These are phyloP conservation scores for Pestalotiopsis sp. DNA, from an alignment of 2,329 filamentous ascomycete species.

Conservation along the genomic window DNA sequence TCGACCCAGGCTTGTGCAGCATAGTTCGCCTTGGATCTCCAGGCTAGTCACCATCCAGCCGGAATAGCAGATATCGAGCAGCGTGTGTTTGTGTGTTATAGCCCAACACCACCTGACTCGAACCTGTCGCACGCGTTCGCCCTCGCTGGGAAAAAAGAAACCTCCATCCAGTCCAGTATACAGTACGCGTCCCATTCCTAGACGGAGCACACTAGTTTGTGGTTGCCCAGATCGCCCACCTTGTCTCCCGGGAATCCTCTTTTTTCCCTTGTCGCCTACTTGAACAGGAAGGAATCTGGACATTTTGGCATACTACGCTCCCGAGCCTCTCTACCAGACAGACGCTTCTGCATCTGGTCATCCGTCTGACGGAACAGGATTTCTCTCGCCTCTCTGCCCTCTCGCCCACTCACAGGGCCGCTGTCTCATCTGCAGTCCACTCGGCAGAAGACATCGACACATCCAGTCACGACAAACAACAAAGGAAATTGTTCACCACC, in stretches of 20 bases:
- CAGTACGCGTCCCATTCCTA: not conserved
- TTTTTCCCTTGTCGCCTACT: slow-evolving; percentile 7
- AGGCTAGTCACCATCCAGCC: slow-evolving; percentile 10
- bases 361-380: slow-evolving; percentile 7
- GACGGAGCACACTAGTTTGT: not conserved
- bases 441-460: slow-evolving; percentile 28
- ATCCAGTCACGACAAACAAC: slow-evolving; percentile 27
- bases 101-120: slow-evolving; percentile 13
- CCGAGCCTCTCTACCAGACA: not conserved
- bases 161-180: not conserved
- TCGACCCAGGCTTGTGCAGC: slow-evolving; percentile 2
- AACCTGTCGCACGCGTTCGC: slow-evolving; percentile 2
- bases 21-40: slow-evolving; percentile 3
- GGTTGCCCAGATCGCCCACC: slow-evolving; percentile 1
- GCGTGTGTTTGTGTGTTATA: slow-evolving; percentile 7
- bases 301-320: not conserved
- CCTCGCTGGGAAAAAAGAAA: not conserved
- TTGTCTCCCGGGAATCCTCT: slow-evolving; percentile 2
- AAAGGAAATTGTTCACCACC: slow-evolving; percentile 26
- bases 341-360: slow-evolving; percentile 1
- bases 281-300: slow-evolving; percentile 15
- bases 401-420: slow-evolving; percentile 8
- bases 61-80: not conserved
- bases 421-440: slow-evolving; percentile 20
- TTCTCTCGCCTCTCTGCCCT: not conserved